Evolutionary conservation across 257 asterid genomes (phyloP), one percentile per base, ranked within the genome.

Genomic region (Fraxinus americana): DNA sequence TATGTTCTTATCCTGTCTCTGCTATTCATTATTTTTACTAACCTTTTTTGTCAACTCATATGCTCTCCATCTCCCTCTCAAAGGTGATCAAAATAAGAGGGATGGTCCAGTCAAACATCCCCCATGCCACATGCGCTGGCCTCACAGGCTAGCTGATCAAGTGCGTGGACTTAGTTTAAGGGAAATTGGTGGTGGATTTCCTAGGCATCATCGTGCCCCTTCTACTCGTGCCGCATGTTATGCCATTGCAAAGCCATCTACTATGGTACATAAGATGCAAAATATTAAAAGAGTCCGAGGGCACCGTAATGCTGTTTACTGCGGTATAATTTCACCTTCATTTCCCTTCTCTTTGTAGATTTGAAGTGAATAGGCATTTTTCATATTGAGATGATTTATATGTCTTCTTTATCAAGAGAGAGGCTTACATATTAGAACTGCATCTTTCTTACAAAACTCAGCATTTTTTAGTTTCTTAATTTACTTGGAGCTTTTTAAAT

Each of bases 221-320:
- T 95, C 97, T 65, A 83, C 80, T 74, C 98, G 94, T 77, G 97
- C 96, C 36, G 98, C 98, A 70, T 93, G 94, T 87, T 90, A 93
- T 87, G 90, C 97, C 78, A 93, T 95, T 82, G 97, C 92, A 67
- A 95, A 93, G 79, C 99, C 99, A 80, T 95, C 93, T 78, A 93
- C 97, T 8, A 91, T 95, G 97, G 97, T 95, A 82, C 93, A 91
- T 86, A 93, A 89, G 85, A 95, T 95, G 99, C 95, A 90, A 88
- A 89, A 89, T 78, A 79, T 84, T 74, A 93, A 83, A 87, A 86
- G 77, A 73, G 91, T 90, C 78, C 86, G 99, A 77, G 99, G 99
- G 50, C 99, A 95, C 78, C 90, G 97, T 67, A 86, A 89, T 83
- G 97, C 99, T 79, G 99, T 95, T 73, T 95, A 95, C 86, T 95